phyloP scores from a whole-genome alignment of 495 filamentous ascomycete genomes.

The Podospora pseudoanserina region DNA sequence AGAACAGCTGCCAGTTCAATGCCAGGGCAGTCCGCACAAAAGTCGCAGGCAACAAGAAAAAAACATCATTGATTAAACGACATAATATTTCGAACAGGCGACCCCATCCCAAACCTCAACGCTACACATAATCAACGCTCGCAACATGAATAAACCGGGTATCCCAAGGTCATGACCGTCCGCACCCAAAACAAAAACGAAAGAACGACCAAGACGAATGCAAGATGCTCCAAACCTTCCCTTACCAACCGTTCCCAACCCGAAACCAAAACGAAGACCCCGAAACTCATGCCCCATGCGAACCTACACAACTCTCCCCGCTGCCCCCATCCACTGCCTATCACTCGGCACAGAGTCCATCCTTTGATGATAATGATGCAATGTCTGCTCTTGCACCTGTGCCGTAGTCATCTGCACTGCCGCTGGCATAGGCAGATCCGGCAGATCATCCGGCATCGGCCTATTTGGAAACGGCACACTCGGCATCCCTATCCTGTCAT shows the following conservation, averaged over 20 bases:
- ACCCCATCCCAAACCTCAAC: not conserved
- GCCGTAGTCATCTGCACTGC: not conserved
- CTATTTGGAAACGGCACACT: not conserved
- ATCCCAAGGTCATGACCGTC: conserved; percentile 15
- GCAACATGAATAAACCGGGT: conserved; percentile 10
- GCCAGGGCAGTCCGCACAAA: no score
- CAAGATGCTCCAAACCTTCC: not conserved
- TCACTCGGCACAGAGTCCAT: not conserved
- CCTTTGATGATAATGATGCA: not conserved
- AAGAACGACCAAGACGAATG: not conserved
- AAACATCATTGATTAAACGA: no score
- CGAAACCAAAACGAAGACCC: not conserved
- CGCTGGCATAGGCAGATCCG: no score
- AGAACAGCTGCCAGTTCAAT: no score
- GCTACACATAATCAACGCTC: not conserved
- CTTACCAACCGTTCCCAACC: not conserved
- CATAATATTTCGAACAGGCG: no score
- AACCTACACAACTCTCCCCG: not conserved
- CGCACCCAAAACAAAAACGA: not conserved
- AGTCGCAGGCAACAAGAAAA: no score
- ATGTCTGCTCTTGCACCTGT: no score
- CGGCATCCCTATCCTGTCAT: not conserved
- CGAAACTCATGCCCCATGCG: not conserved
- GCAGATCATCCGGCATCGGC: not conserved
- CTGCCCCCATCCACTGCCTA: not conserved